Evolutionary conservation across 805 yeast genomes (phyloP).

Genomic region (Kuraishia hungarica): DNA sequence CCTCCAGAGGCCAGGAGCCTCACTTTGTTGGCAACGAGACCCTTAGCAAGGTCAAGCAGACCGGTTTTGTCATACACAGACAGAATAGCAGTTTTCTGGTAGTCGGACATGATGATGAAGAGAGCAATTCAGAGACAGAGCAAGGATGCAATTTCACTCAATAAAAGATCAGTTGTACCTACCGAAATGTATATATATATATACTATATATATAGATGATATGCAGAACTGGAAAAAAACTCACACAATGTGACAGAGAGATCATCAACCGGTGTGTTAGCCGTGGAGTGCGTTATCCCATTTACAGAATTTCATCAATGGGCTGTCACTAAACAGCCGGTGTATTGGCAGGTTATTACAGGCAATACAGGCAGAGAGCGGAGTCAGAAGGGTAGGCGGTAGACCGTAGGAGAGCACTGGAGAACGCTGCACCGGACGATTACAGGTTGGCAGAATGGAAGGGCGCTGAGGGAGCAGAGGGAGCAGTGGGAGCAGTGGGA

Average conservation of each 20-base stretch:
- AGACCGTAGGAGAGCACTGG: too few relatives aligned
- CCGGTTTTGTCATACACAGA: conserved; percentile 98
- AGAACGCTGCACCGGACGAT: too few relatives aligned
- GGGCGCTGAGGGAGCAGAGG: too few relatives aligned
- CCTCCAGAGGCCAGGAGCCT: conserved; percentile 96
- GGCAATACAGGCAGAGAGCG: neutral
- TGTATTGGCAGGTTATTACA: neutral
- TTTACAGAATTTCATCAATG: neutral
- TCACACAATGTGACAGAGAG: too few relatives aligned
- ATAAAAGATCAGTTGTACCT: too few relatives aligned
- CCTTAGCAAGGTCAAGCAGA: conserved; percentile 90
- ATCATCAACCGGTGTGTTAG: neutral
- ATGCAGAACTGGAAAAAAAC: neutral
- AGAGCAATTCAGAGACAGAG: neutral
- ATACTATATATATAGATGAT: neutral
- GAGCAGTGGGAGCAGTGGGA: too few relatives aligned
- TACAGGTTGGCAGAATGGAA: neutral
- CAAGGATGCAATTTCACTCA: neutral
- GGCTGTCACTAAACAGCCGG: neutral
- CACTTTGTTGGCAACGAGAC: conserved; percentile 79
- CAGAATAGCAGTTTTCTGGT: conserved; percentile 81
- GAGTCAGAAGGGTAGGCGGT: neutral
- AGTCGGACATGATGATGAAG: conserved; percentile 16
- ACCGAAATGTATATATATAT: too few relatives aligned
- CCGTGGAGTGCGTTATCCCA: neutral